Conservation (phyloP, 139 green algal species). For the Chlorella sp. region DNA sequence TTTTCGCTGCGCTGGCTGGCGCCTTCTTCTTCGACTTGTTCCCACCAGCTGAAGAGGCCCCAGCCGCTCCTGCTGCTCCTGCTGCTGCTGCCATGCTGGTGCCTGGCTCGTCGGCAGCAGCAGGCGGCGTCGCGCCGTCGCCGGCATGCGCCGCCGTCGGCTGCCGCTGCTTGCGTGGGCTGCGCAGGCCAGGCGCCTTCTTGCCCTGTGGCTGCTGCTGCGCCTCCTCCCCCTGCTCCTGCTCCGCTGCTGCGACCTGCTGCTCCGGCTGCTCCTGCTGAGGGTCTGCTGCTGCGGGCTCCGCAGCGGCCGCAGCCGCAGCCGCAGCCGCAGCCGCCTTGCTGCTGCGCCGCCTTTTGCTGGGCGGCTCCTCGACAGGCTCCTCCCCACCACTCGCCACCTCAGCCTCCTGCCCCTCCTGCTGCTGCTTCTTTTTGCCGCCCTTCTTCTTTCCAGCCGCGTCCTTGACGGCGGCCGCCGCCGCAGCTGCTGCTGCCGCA, state of each 20-base stretch:
- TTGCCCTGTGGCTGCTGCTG: background rate
- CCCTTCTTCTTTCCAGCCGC: too few relatives aligned
- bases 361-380: background rate
- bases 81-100: background rate
- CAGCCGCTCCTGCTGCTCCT: background rate
- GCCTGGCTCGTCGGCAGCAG: too few relatives aligned
- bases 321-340: background rate
- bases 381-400: background rate
- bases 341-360: background rate
- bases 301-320: background rate
- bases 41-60: background rate
- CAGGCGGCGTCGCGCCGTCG: background rate
- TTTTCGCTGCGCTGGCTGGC: background rate
- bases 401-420: background rate
- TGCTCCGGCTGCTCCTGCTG: background rate
- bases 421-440: background rate
- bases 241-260: background rate
- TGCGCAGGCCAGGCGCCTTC: background rate
- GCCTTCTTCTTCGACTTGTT: background rate
- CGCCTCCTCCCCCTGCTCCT: background rate
- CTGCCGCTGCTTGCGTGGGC: background rate
- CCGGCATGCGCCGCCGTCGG: background rate
- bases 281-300: background rate
- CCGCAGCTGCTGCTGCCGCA: background rate
- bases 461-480: background rate